phyloP scores from a whole-genome alignment of 2,329 filamentous ascomycete genomes.

The Rhynchosporium graminicola region DNA sequence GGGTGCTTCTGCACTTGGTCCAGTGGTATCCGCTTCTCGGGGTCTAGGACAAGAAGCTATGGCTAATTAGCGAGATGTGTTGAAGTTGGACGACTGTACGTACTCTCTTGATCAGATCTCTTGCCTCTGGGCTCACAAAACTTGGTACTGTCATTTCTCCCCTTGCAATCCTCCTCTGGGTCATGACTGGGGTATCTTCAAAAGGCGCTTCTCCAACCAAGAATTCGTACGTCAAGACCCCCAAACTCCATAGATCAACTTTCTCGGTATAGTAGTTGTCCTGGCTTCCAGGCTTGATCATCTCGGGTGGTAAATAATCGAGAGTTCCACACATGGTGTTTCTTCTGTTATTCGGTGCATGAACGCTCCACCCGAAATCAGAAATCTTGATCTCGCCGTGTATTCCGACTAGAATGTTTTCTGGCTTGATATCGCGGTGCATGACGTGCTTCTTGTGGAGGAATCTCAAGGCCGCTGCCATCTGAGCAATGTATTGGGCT shows the following conservation, averaged over 20 bases:
- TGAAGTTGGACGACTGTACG: slow-evolving; percentile 37
- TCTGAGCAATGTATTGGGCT: slow-evolving; percentile 72
- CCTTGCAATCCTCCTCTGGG: slow-evolving; percentile 81
- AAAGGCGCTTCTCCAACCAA: slow-evolving; percentile 95
- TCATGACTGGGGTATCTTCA: slow-evolving; percentile 94
- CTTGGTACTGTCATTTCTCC: slow-evolving; percentile 91
- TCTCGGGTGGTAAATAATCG: slow-evolving; percentile 97
- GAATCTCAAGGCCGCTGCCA: slow-evolving; percentile 83
- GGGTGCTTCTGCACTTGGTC: slow-evolving; percentile 88
- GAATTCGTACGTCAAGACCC: slow-evolving; percentile 95
- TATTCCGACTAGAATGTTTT: slow-evolving; percentile 94
- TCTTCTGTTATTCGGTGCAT: slow-evolving; percentile 90
- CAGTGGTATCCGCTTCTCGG: slow-evolving; percentile 87
- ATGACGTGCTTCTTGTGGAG: slow-evolving; percentile 97
- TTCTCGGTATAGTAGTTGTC: slow-evolving; percentile 94
- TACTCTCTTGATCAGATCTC: slow-evolving; percentile 88
- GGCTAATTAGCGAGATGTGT: slow-evolving; percentile 30
- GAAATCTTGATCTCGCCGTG: slow-evolving; percentile 99
- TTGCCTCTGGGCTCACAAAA: slow-evolving; percentile 88
- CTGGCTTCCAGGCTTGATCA: slow-evolving; percentile 79
- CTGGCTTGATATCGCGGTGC: slow-evolving; percentile 95
- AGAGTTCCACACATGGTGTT: slow-evolving; percentile 97
- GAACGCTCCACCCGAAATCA: slow-evolving; percentile 98
- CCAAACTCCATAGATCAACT: slow-evolving; percentile 94
- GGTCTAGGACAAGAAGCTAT: slow-evolving; percentile 85